Percentiles rank a stretch among this genome's conserved stretches.
These are phyloP conservation scores for Pisolithus orientalis DNA, from an alignment of 768 basidiomycete species.

Conservation along the genomic window DNA sequence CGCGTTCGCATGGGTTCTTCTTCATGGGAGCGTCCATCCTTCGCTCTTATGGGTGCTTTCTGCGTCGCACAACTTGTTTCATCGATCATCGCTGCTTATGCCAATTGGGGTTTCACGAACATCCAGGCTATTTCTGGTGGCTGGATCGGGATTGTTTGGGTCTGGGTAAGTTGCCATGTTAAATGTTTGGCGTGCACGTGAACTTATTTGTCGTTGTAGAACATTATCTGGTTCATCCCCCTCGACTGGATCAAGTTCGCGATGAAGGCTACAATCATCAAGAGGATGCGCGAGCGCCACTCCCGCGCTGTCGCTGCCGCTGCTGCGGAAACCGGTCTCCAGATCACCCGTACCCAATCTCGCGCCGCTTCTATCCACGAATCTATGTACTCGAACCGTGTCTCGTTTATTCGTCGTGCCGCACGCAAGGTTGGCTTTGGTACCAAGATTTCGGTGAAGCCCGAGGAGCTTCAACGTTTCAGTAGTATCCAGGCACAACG, in stretches of 20 bases:
- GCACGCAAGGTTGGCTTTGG: constrained; percentile 87
- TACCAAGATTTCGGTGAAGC: constrained; percentile 70
- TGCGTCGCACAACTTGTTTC: constrained; percentile 90
- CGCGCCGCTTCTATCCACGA: constrained; percentile 88
- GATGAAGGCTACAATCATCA: constrained; percentile 93
- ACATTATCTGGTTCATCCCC: constrained; percentile 94
- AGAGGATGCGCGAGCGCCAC: constrained; percentile 66
- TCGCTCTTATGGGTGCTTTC: constrained; percentile 86
- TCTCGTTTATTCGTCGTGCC: constrained; percentile 86
- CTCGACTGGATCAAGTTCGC: constrained; percentile 95
- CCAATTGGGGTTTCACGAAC: constrained; percentile 89
- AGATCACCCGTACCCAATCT: constrained; percentile 81
- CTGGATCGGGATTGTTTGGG: constrained; percentile 97
- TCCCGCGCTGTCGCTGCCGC: constrained; percentile 33
- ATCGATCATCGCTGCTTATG: constrained; percentile 92
- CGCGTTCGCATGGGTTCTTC: constrained; percentile 92
- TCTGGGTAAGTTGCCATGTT: constrained; percentile 64
- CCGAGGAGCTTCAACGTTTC: constrained; percentile 82
- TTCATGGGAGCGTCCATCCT: constrained; percentile 94
- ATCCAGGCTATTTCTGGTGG: constrained; percentile 77
- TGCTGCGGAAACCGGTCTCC: constrained; percentile 43
- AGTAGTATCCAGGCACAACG: constrained; percentile 78
- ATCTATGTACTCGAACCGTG: constrained; percentile 92
- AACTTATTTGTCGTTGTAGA: constrained; percentile 39
- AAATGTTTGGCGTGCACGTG: not conserved